phyloP scores from a whole-genome alignment of 2,329 filamentous ascomycete genomes.

The Xylariales sp. region DNA sequence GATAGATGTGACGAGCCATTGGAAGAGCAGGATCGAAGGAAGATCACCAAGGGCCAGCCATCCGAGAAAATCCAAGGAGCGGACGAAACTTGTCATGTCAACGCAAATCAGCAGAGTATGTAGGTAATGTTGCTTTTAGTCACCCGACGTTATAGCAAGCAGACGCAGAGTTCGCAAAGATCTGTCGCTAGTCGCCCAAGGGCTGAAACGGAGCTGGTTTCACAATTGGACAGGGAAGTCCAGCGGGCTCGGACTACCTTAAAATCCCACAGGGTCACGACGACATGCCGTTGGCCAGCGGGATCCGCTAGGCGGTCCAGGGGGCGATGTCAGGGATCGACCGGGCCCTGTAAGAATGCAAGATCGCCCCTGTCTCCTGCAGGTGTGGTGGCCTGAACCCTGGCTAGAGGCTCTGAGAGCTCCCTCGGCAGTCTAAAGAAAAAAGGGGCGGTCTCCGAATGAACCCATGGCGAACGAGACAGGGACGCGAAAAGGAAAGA shows the following conservation, averaged over 20 bases:
- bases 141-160: no score
- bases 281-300: conserved; percentile 5
- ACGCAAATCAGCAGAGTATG: no score
- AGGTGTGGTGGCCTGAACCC: conserved; percentile 1
- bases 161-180: no score
- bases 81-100: no score
- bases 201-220: conserved; percentile 6
- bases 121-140: no score
- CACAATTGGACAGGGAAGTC: conserved; percentile 4
- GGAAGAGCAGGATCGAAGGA: no score
- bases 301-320: background rate
- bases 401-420: background rate
- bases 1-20: no score
- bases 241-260: conserved; percentile 2
- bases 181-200: no score
- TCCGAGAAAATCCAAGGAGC: no score
- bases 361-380: background rate
- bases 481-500: no score
- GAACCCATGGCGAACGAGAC: no score
- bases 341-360: conserved; percentile 5
- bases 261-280: background rate
- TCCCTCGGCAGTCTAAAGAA: conserved; percentile 1
- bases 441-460: background rate
- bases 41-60: no score
- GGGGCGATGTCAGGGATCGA: conserved; percentile 4